Evolutionary conservation across 768 basidiomycete species (phyloP).

Genomic region (Boletus coccyginus): DNA sequence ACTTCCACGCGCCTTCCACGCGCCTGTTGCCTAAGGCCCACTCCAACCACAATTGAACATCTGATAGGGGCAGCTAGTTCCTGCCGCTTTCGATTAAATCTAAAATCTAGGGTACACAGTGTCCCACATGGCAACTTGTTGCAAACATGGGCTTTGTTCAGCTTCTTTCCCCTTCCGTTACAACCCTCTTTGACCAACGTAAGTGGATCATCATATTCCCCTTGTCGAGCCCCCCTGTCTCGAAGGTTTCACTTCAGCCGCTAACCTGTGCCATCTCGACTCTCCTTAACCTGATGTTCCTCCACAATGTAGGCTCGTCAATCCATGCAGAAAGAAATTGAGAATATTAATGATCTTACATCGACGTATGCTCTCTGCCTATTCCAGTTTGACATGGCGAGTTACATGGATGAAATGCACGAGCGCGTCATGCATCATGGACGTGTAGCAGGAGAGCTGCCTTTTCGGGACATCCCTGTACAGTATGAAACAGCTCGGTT

Average conservation of each 20-base stretch:
- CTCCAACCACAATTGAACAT: neutral
- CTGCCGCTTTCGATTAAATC: constrained; percentile 6
- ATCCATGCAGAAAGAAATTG: neutral
- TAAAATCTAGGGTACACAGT: constrained; percentile 11
- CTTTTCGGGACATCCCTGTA: constrained; percentile 6
- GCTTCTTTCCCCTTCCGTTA: neutral
- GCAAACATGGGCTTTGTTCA: neutral
- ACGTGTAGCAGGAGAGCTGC: neutral
- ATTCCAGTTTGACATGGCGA: neutral
- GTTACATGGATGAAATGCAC: constrained; percentile 2
- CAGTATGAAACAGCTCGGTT: neutral
- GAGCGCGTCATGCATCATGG: neutral
- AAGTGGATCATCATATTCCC: constrained; percentile 1
- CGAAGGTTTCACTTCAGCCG: neutral
- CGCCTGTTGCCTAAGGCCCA: neutral
- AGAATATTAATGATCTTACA: neutral
- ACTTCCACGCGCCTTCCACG: neutral
- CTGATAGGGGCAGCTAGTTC: constrained; percentile 5
- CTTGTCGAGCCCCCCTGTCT: neutral
- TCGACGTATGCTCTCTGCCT: neutral
- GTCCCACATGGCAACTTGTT: neutral
- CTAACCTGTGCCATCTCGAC: constrained; percentile 2
- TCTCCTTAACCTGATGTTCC: neutral
- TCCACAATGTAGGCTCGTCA: neutral
- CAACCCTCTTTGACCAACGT: constrained; percentile 7